phyloP scores from a whole-genome alignment of 208 protist genomes.

The Acanthamoeba triangularis region DNA sequence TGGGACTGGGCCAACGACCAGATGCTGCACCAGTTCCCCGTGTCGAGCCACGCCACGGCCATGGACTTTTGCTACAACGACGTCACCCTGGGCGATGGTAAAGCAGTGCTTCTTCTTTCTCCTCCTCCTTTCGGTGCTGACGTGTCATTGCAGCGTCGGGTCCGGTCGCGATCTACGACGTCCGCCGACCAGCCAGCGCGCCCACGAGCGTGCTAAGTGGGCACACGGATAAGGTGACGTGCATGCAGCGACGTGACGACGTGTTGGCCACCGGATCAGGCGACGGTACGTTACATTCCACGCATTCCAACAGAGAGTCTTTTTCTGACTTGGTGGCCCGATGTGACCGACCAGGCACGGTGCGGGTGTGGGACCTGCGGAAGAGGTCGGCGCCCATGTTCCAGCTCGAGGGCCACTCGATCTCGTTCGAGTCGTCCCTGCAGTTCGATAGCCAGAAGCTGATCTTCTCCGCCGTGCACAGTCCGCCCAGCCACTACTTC shows the following conservation, averaged over 20 bases:
- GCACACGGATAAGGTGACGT: neutral
- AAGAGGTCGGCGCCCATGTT: neutral
- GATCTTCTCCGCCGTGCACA: conserved; percentile 15
- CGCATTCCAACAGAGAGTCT: too few relatives aligned
- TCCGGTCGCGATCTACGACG: neutral
- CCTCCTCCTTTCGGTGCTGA: too few relatives aligned
- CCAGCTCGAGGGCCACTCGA: neutral
- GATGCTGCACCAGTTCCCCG: neutral
- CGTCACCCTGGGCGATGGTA: neutral
- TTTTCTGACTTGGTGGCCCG: too few relatives aligned
- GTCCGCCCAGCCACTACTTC: neutral
- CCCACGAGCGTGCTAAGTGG: neutral
- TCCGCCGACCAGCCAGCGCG: neutral
- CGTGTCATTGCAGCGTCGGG: neutral
- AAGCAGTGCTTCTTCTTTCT: too few relatives aligned
- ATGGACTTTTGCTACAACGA: conserved; percentile 27
- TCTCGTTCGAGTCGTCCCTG: conserved; percentile 7
- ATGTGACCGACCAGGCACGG: neutral
- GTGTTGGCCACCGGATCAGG: neutral
- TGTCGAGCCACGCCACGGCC: neutral
- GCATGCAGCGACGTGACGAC: neutral
- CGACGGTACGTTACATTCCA: neutral
- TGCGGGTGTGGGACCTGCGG: neutral
- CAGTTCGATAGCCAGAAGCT: conserved; percentile 37
- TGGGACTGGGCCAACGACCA: neutral